Evolutionary conservation across 352 stramenopile genomes (phyloP).

Genomic region (Globisporangium nagaii): DNA sequence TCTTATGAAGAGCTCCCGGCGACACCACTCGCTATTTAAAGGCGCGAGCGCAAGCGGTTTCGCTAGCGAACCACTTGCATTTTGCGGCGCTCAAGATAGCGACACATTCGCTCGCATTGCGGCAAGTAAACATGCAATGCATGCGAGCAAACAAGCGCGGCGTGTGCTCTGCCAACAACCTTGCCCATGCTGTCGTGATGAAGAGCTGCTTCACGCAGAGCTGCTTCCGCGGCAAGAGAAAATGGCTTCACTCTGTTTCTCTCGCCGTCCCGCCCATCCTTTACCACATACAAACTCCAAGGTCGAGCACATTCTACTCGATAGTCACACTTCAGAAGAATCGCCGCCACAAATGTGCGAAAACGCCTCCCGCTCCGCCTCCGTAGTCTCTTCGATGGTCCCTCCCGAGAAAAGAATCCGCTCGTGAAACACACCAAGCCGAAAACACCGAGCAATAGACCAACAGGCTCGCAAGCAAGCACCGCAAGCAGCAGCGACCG

Average conservation of each 20-base stretch:
- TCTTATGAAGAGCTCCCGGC: not conserved
- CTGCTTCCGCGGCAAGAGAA: too few species aligned
- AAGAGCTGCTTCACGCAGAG: too few species aligned
- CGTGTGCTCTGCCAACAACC: too few species aligned
- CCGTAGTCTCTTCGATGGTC: not conserved
- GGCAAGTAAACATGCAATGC: not conserved
- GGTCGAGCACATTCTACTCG: not conserved
- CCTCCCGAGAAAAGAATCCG: conserved; percentile 2
- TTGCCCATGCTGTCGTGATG: too few species aligned
- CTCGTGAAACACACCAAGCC: not conserved
- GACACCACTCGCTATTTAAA: not conserved
- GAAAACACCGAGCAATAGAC: not conserved
- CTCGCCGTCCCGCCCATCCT: not conserved
- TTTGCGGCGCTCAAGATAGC: too few species aligned
- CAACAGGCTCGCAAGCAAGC: not conserved
- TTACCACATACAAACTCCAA: not conserved
- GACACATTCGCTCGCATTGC: too few species aligned
- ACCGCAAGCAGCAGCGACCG: too few species aligned
- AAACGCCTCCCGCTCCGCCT: not conserved
- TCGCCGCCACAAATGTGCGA: not conserved
- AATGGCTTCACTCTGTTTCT: not conserved
- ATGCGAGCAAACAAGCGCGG: not conserved
- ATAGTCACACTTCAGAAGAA: not conserved
- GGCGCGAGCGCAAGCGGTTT: not conserved
- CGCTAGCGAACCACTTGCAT: not conserved